A percentile compares a stretch with the other conserved stretches of the same genome.
Conservation (phyloP, 2,329 filamentous ascomycete genomes). For the Aspergillus ibericus region DNA sequence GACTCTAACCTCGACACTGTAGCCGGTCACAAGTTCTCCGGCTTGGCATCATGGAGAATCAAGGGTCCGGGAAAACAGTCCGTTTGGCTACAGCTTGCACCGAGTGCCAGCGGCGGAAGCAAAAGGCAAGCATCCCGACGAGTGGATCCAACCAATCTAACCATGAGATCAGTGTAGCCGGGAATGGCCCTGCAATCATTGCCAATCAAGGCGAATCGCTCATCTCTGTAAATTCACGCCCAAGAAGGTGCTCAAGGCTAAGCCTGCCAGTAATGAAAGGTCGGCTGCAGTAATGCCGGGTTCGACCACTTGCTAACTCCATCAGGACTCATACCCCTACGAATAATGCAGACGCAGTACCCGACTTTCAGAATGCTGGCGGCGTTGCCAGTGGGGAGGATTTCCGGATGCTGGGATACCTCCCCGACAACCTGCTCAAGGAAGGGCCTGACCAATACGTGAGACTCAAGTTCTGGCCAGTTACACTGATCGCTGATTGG, state of each 20-base stretch:
- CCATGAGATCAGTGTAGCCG: slow-evolving; percentile 46
- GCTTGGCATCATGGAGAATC: neutral
- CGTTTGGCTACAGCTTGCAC: slow-evolving; percentile 39
- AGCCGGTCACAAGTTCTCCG: too few relatives aligned
- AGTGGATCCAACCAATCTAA: slow-evolving; percentile 10
- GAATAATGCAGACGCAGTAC: neutral
- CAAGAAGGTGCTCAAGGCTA: slow-evolving; percentile 29
- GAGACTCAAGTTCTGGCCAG: neutral
- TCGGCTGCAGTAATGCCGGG: neutral
- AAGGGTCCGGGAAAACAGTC: slow-evolving; percentile 10
- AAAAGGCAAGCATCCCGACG: slow-evolving; percentile 41
- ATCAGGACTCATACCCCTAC: neutral
- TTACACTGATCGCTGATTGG: neutral
- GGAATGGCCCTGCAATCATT: slow-evolving; percentile 55
- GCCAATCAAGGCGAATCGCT: slow-evolving; percentile 48
- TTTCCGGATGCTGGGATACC: slow-evolving; percentile 21
- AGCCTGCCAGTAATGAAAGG: slow-evolving; percentile 11
- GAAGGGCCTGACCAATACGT: neutral
- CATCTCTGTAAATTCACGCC: slow-evolving; percentile 50
- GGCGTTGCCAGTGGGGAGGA: slow-evolving; percentile 8
- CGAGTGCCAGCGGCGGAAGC: slow-evolving; percentile 54
- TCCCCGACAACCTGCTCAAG: slow-evolving; percentile 1
- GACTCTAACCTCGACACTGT: too few relatives aligned
- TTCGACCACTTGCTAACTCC: neutral
- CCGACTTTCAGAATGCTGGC: neutral